Conservation (phyloP, 257 asterid species). For the Rubia yunnanensis region DNA sequence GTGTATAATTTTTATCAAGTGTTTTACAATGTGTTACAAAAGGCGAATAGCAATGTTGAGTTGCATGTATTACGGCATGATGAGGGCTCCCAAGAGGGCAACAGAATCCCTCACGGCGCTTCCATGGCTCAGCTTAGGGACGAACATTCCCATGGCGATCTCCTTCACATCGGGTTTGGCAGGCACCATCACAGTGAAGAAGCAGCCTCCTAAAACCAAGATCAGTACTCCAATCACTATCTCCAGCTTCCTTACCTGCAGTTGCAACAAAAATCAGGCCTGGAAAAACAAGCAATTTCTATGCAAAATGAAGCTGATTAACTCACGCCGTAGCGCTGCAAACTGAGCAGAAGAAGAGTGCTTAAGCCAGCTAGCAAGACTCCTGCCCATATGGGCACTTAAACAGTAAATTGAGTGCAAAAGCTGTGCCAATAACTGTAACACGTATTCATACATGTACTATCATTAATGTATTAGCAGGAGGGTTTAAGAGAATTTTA, state of each 20-base stretch:
- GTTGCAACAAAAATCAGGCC: not conserved
- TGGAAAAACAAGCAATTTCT: not conserved
- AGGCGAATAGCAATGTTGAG: no score
- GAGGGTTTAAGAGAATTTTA: not conserved
- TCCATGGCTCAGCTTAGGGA: constrained; percentile 63
- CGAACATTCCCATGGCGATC: constrained; percentile 58
- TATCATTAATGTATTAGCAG: not conserved
- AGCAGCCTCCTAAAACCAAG: constrained; percentile 62
- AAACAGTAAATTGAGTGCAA: constrained; percentile 86
- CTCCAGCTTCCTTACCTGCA: constrained; percentile 86
- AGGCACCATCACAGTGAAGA: constrained; percentile 61
- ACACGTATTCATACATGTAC: no score
- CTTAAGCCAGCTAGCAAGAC: constrained; percentile 87
- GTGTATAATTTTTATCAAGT: no score
- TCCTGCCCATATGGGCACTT: constrained; percentile 78
- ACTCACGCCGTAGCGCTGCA: constrained; percentile 88
- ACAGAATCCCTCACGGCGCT: constrained; percentile 78
- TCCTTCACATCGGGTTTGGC: constrained; percentile 57
- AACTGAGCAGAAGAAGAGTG: constrained; percentile 64
- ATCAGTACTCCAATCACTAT: constrained; percentile 57
- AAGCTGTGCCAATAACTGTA: constrained; percentile 87
- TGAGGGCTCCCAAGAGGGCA: constrained; percentile 90
- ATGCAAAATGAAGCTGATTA: no score
- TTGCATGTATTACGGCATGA: constrained; percentile 84
- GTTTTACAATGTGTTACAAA: no score